phyloP scores from a whole-genome alignment of 2,329 filamentous ascomycete genomes.

The Neurospora sp. region DNA sequence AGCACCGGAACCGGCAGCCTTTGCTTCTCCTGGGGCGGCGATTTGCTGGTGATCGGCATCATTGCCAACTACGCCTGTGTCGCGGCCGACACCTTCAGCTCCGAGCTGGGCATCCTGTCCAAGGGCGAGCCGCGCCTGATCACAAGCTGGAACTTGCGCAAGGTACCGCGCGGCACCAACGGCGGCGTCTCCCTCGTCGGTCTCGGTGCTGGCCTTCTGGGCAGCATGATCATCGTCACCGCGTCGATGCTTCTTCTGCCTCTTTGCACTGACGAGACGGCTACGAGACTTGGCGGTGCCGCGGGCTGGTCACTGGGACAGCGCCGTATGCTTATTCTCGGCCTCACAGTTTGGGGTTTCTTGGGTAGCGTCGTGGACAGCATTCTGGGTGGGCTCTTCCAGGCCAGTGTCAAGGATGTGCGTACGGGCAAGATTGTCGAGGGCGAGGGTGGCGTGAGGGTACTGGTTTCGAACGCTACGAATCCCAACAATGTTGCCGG shows the following conservation, averaged over 20 bases:
- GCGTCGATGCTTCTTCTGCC: conserved; percentile 58
- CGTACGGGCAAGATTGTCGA: conserved; percentile 82
- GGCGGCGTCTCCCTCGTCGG: conserved; percentile 77
- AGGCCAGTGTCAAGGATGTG: conserved; percentile 77
- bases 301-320: conserved; percentile 38
- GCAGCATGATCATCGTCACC: conserved; percentile 61
- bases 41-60: conserved; percentile 54
- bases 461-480: conserved; percentile 32
- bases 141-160: conserved; percentile 64
- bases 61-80: conserved; percentile 84
- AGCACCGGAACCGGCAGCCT: conserved; percentile 27
- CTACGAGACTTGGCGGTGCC: conserved; percentile 30
- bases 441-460: conserved; percentile 61
- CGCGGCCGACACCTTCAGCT: conserved; percentile 87
- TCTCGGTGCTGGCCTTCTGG: conserved; percentile 61
- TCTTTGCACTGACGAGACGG: conserved; percentile 44
- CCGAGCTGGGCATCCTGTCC: conserved; percentile 87
- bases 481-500: conserved; percentile 19
- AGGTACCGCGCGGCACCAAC: conserved; percentile 85
- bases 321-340: conserved; percentile 38
- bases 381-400: conserved; percentile 72
- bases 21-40: conserved; percentile 52
- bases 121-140: conserved; percentile 69
- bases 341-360: conserved; percentile 62
- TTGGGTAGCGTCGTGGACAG: conserved; percentile 81